These are phyloP conservation scores for Collybia nuda DNA, from an alignment of 768 basidiomycete species.

Conservation along the genomic window DNA sequence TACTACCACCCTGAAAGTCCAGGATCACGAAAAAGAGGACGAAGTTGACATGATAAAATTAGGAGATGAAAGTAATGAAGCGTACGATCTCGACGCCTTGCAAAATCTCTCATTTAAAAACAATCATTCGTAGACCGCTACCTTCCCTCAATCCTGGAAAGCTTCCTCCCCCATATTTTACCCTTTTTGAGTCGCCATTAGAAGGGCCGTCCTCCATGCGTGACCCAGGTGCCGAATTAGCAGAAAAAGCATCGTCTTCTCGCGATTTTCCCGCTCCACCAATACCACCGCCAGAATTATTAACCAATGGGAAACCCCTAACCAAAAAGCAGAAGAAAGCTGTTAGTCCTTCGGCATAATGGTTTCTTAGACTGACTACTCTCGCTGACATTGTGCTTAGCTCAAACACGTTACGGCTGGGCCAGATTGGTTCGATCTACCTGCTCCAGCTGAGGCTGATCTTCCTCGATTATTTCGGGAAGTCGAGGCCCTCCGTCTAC, in stretches of 20 bases:
- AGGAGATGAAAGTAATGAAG: slow-evolving; percentile 30
- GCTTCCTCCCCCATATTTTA: slow-evolving; percentile 67
- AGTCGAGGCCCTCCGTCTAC: slow-evolving; percentile 82
- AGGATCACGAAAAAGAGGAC: slow-evolving; percentile 18
- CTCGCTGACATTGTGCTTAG: slow-evolving; percentile 32
- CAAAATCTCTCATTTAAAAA: background rate
- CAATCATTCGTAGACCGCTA: slow-evolving; percentile 42
- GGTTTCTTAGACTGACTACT: background rate
- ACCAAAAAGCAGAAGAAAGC: slow-evolving; percentile 75
- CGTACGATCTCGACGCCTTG: slow-evolving; percentile 24
- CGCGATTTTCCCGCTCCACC: slow-evolving; percentile 57
- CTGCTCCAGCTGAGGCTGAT: slow-evolving; percentile 78
- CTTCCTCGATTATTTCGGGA: slow-evolving; percentile 79
- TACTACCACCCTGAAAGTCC: slow-evolving; percentile 21
- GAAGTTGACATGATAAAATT: slow-evolving; percentile 48
- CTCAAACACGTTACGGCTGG: slow-evolving; percentile 73
- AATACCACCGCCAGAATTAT: slow-evolving; percentile 56
- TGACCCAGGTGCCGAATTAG: slow-evolving; percentile 61
- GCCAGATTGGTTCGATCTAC: slow-evolving; percentile 85
- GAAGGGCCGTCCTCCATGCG: slow-evolving; percentile 47
- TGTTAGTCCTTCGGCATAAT: slow-evolving; percentile 37
- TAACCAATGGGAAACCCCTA: slow-evolving; percentile 61
- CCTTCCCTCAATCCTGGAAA: slow-evolving; percentile 66
- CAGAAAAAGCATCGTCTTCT: slow-evolving; percentile 50
- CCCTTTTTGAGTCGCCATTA: slow-evolving; percentile 40